These are phyloP conservation scores for Hebeloma cylindrosporum DNA, from an alignment of 768 basidiomycete genomes.

Conservation along the genomic window DNA sequence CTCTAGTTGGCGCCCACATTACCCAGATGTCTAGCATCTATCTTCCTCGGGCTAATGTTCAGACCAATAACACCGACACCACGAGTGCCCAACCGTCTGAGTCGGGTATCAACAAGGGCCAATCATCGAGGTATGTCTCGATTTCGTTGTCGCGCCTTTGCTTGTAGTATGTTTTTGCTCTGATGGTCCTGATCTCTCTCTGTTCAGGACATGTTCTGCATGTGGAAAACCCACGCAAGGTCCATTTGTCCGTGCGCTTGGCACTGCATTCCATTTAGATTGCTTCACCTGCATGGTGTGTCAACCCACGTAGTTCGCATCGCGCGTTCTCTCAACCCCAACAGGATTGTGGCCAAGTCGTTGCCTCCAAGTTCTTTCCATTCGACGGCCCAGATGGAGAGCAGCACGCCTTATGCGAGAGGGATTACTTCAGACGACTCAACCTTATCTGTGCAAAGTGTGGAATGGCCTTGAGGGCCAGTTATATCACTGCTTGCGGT, in stretches of 20 bases:
- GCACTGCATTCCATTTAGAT: slow-evolving; percentile 92
- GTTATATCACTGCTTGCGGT: slow-evolving; percentile 99
- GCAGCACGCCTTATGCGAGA: slow-evolving; percentile 95
- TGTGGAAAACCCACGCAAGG: slow-evolving; percentile 87
- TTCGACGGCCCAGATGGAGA: slow-evolving; percentile 89
- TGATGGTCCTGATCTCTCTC: too few relatives aligned
- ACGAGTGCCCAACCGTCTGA: too few relatives aligned
- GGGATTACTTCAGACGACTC: slow-evolving; percentile 95
- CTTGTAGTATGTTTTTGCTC: too few relatives aligned
- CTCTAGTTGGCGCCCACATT: too few relatives aligned
- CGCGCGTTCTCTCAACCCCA: slow-evolving; percentile 12
- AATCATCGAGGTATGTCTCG: slow-evolving; percentile 60
- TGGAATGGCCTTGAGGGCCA: slow-evolving; percentile 88
- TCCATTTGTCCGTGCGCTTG: slow-evolving; percentile 93
- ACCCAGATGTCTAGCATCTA: too few relatives aligned
- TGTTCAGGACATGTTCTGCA: slow-evolving; percentile 69
- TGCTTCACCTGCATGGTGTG: slow-evolving; percentile 98
- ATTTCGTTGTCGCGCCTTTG: too few relatives aligned
- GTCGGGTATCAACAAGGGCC: too few relatives aligned
- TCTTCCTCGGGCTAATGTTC: too few relatives aligned
- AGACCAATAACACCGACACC: too few relatives aligned
- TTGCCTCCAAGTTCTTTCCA: slow-evolving; percentile 98
- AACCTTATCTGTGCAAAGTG: slow-evolving; percentile 98
- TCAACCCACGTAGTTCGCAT: slow-evolving; percentile 14
- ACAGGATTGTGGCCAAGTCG: slow-evolving; percentile 94